Conservation (phyloP, 345 rosid species). For the Hibiscus tridactylites region DNA sequence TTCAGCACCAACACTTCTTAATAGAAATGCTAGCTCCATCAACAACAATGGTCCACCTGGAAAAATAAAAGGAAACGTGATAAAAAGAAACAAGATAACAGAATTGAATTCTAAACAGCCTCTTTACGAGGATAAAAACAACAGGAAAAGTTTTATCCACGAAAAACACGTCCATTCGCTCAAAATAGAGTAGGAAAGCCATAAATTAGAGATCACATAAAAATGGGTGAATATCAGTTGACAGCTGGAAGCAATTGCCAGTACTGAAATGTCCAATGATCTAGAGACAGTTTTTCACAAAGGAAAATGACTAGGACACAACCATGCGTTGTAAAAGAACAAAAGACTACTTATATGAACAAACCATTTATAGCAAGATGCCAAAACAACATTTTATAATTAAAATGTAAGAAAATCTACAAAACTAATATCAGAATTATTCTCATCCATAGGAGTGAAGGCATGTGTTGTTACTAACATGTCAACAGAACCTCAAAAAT, state of each 20-base stretch:
- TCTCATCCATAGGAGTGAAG: not conserved
- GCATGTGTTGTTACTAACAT: not conserved
- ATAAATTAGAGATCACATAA: not conserved
- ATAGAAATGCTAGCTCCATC: constrained; percentile 48
- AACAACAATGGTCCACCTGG: constrained; percentile 47
- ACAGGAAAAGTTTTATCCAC: not conserved
- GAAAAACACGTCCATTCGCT: not conserved
- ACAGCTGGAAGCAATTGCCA: constrained; percentile 1
- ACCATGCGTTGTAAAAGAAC: not conserved
- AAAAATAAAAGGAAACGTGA: constrained; percentile 3
- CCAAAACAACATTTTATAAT: not conserved
- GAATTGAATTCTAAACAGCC: not conserved
- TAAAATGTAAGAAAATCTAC: not conserved
- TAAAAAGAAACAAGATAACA: not conserved
- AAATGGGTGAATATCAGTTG: not conserved
- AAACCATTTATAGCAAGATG: not conserved
- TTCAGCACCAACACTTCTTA: constrained; percentile 46
- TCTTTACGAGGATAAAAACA: not conserved
- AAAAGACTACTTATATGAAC: not conserved
- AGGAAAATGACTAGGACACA: not conserved
- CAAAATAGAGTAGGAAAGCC: not conserved
- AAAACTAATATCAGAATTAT: not conserved
- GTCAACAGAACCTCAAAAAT: too few species aligned
- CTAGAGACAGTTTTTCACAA: not conserved
- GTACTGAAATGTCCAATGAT: not conserved